Conservation (phyloP, 257 asterid species). For the Solanum etuberosum region DNA sequence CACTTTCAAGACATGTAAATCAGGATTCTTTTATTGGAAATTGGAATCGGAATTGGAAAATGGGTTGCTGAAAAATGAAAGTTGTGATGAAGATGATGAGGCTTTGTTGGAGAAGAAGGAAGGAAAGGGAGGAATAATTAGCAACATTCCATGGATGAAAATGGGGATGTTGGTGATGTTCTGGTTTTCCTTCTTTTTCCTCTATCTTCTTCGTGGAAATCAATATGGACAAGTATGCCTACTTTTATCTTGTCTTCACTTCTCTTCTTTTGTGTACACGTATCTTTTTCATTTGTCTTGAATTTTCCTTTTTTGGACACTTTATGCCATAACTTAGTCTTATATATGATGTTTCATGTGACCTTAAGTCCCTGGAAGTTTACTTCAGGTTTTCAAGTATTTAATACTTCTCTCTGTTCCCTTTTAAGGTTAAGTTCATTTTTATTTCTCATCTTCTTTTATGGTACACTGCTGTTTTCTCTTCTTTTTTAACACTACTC, state of each 20-base stretch:
- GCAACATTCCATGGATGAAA: conserved; percentile 51
- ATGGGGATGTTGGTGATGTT: conserved; percentile 40
- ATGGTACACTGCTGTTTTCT: background rate
- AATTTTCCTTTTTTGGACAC: background rate
- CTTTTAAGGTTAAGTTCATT: background rate
- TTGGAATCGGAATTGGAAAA: conserved; percentile 37
- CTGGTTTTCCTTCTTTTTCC: conserved; percentile 56
- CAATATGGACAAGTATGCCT: conserved; percentile 52
- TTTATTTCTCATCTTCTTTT: background rate
- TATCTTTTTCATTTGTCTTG: background rate
- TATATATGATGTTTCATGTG: background rate
- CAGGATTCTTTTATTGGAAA: conserved; percentile 55
- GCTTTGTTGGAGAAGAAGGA: conserved; percentile 21
- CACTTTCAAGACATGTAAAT: conserved; percentile 55
- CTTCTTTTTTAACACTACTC: background rate
- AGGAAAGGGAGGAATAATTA: background rate
- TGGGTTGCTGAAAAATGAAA: background rate
- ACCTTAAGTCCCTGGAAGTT: background rate
- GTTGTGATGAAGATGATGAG: background rate
- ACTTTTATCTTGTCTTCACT: background rate
- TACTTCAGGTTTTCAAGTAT: background rate
- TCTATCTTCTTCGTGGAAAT: conserved; percentile 83
- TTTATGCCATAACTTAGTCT: background rate
- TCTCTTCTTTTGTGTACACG: background rate
- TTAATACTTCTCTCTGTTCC: background rate